A percentile compares a stretch with the other conserved stretches of the same genome.
Conservation (phyloP, 2,329 filamentous ascomycete genomes). For the Cladorrhinum sp. region DNA sequence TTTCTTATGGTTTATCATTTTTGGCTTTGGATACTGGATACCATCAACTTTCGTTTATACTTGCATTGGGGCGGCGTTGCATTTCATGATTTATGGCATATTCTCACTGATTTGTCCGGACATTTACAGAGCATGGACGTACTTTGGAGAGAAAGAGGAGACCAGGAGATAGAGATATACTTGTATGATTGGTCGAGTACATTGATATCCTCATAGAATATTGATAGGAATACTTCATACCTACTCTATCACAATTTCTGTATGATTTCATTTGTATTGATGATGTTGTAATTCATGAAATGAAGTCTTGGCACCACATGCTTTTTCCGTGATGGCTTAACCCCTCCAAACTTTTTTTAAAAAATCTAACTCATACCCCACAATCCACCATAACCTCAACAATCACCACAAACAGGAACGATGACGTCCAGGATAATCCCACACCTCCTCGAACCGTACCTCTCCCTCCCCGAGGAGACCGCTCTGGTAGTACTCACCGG, state of each 20-base stretch:
- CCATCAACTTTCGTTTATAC: conserved; percentile 7
- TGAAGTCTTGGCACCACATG: background rate
- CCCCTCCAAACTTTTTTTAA: conserved; percentile 2
- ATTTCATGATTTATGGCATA: conserved; percentile 9
- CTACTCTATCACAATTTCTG: too few relatives aligned
- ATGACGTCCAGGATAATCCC: conserved; percentile 55
- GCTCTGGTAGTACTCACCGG: conserved; percentile 66
- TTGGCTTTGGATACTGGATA: conserved; percentile 1
- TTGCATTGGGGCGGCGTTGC: conserved; percentile 9
- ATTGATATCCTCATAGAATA: background rate
- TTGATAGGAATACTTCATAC: background rate
- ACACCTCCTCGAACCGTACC: conserved; percentile 62
- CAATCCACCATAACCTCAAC: background rate
- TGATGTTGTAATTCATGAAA: background rate
- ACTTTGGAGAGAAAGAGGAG: background rate
- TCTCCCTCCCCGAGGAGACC: conserved; percentile 54
- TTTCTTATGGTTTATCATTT: background rate
- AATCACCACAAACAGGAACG: background rate
- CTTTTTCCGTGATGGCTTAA: background rate
- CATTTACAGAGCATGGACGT: background rate
- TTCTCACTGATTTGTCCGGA: background rate
- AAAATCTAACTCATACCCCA: background rate
- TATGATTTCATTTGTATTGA: too few relatives aligned
- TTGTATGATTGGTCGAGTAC: background rate
- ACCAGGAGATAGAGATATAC: background rate